Conservation (phyloP, 1,284 basidiomycete genomes). For the Cutaneotrichosporon mucoides region DNA sequence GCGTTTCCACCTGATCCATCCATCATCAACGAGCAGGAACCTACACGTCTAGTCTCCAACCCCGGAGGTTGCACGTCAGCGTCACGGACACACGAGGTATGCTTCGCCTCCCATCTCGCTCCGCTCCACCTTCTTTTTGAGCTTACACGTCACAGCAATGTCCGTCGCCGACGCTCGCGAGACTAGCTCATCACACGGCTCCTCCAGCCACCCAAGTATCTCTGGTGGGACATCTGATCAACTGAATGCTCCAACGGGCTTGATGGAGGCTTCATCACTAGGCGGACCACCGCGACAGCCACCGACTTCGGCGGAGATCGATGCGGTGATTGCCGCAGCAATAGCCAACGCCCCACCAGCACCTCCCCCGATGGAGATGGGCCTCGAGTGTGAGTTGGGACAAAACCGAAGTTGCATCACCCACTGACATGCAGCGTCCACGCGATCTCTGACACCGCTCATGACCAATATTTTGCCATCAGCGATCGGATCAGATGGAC, state of each 20-base stretch:
- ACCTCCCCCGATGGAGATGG: constrained; percentile 23
- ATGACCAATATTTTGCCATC: constrained; percentile 49
- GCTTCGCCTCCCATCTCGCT: no score
- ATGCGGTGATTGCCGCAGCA: constrained; percentile 46
- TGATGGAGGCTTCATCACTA: neutral
- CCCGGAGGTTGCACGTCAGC: no score
- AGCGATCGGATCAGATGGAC: constrained; percentile 60
- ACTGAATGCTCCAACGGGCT: neutral
- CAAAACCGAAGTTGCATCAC: neutral
- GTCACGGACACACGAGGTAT: no score
- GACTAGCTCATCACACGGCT: neutral
- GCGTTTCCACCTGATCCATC: no score
- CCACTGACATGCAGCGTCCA: constrained; percentile 17
- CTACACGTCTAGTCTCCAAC: no score
- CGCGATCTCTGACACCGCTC: constrained; percentile 39
- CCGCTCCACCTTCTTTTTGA: neutral
- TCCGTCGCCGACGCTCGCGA: neutral
- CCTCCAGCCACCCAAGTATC: neutral
- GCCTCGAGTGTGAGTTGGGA: constrained; percentile 25
- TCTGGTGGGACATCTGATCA: neutral
- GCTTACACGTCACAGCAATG: constrained; percentile 1
- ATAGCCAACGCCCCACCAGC: constrained; percentile 46
- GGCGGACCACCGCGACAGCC: constrained; percentile 8
- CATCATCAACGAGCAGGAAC: no score
- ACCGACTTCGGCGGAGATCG: constrained; percentile 46